phyloP scores from a whole-genome alignment of 1,284 basidiomycete genomes.

The Malassezia equina region DNA sequence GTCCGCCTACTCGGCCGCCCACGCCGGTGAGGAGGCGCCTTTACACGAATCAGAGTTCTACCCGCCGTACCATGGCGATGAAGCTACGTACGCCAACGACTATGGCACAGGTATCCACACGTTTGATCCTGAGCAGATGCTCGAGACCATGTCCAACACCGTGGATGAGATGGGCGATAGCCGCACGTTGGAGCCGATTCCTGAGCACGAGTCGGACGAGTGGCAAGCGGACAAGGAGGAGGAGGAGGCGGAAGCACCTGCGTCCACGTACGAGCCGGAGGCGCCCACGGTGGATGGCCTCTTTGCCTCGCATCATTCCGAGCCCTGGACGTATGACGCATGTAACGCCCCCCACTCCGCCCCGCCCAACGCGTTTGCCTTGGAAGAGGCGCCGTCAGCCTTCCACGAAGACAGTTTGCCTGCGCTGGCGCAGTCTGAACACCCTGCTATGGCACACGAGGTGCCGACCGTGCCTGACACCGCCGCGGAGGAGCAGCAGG shows the following conservation, averaged over 20 bases:
- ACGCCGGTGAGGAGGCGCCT: background rate
- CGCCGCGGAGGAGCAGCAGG: too few relatives aligned
- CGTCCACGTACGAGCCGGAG: background rate
- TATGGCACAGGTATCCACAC: background rate
- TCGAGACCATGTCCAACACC: background rate
- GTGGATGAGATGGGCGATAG: background rate
- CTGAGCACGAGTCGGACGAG: background rate
- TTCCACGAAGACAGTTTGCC: background rate
- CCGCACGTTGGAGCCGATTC: background rate
- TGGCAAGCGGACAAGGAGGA: background rate
- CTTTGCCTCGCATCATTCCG: background rate
- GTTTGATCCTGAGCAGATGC: slow-evolving; percentile 1
- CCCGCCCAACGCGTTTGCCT: background rate
- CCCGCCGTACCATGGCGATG: background rate
- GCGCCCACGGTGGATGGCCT: background rate
- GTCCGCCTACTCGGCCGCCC: background rate
- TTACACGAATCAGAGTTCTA: background rate
- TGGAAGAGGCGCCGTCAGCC: background rate
- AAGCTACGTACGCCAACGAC: background rate
- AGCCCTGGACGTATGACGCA: background rate
- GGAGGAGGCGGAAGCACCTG: background rate
- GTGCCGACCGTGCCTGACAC: background rate
- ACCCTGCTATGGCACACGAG: background rate
- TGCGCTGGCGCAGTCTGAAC: background rate
- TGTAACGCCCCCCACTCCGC: background rate